Percentiles rank a stretch among this genome's conserved stretches.
Conservation (phyloP, 192 early-diverging fungal species). For the Irineochytrium annulatum region DNA sequence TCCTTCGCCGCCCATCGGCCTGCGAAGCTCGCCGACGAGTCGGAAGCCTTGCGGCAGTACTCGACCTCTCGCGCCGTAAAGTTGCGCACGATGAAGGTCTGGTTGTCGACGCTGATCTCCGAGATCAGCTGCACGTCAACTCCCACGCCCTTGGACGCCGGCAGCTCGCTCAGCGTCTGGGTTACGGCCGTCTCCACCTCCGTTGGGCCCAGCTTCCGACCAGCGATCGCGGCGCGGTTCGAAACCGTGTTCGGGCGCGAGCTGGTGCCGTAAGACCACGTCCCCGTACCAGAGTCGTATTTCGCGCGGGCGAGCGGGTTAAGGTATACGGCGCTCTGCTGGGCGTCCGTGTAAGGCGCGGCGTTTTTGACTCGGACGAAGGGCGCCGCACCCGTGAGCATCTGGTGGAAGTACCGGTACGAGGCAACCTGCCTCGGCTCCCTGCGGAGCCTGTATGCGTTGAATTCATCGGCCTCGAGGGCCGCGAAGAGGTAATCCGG, state of each 20-base stretch:
- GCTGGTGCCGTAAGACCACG: constrained; percentile 59
- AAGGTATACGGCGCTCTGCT: constrained; percentile 80
- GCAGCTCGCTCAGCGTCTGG: constrained; percentile 35
- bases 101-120: constrained; percentile 78
- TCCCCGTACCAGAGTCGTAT: constrained; percentile 67
- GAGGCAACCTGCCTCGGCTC: constrained; percentile 68
- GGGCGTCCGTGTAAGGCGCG: constrained; percentile 78
- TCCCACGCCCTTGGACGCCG: constrained; percentile 37
- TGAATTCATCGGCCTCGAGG: constrained; percentile 65
- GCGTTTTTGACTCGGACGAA: constrained; percentile 84
- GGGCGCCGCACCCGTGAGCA: constrained; percentile 70
- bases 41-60: constrained; percentile 70
- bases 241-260: not conserved
- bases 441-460: constrained; percentile 64
- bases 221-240: constrained; percentile 4
- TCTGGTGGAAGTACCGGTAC: constrained; percentile 90
- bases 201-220: constrained; percentile 24
- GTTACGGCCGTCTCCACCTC: constrained; percentile 53
- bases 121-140: constrained; percentile 86
- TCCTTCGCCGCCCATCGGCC: constrained; percentile 97
- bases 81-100: constrained; percentile 86
- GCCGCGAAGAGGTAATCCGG: constrained; percentile 80
- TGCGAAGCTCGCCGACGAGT: constrained; percentile 79
- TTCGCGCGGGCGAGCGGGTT: constrained; percentile 80
- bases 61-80: constrained; percentile 74